Percentiles rank a stretch among this genome's conserved stretches.
Evolutionary conservation across 2,329 filamentous ascomycete species (phyloP).

Genomic region (Amphichorda felina): DNA sequence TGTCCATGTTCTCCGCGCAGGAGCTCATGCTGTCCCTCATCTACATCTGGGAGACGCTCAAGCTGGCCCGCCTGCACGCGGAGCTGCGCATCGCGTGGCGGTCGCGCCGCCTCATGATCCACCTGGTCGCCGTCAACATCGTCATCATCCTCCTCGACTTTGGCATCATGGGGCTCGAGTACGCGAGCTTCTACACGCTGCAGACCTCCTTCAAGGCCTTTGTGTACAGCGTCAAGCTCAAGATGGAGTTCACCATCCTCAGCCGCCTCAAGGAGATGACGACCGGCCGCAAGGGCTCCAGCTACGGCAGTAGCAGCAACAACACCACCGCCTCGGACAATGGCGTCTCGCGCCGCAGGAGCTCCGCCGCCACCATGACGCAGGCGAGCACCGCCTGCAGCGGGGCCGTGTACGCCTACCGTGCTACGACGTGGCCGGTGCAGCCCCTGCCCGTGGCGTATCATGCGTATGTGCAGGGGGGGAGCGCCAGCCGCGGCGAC

Average conservation of each 20-base stretch:
- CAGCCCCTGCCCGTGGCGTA: no score
- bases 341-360: no score
- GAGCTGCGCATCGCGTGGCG: background rate
- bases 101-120: constrained; percentile 9
- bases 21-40: constrained; percentile 39
- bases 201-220: constrained; percentile 15
- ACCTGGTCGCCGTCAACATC: constrained; percentile 28
- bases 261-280: constrained; percentile 13
- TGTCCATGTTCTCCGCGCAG: constrained; percentile 43
- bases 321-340: no score
- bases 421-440: no score
- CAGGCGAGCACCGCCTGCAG: no score
- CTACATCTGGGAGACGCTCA: constrained; percentile 41
- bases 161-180: constrained; percentile 15
- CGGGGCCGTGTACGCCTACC: no score
- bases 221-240: constrained; percentile 16
- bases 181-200: constrained; percentile 10
- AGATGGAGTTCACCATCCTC: constrained; percentile 17
- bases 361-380: no score
- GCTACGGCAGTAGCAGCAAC: background rate
- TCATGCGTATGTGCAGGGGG: no score
- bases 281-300: background rate
- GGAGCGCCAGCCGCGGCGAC: no score
- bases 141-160: constrained; percentile 26
- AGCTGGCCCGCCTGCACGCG: constrained; percentile 24